These are phyloP conservation scores for Adansonia digitata DNA, from an alignment of 345 rosid species.

Conservation along the genomic window DNA sequence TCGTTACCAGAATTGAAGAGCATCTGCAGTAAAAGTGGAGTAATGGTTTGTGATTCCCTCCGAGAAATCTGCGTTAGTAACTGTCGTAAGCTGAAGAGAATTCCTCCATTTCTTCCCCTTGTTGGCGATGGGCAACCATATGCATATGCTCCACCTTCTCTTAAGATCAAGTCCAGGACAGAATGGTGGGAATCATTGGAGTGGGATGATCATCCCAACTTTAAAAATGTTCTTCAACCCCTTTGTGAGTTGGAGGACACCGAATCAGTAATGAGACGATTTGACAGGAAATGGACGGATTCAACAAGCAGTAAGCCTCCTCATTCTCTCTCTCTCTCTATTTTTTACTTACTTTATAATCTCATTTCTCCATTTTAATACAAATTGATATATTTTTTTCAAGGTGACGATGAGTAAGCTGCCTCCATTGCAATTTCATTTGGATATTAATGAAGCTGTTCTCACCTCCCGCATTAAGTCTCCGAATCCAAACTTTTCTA, in stretches of 20 bases:
- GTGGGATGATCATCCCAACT: background rate
- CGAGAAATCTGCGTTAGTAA: accelerated
- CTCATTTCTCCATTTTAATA: background rate
- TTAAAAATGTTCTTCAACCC: background rate
- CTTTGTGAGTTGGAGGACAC: background rate
- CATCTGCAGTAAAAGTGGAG: background rate
- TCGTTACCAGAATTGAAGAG: background rate
- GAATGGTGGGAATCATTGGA: background rate
- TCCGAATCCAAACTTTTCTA: no score
- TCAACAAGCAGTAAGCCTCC: background rate
- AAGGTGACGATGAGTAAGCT: background rate
- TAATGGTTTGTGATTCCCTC: no score
- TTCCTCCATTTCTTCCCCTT: no score
- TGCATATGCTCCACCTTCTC: background rate
- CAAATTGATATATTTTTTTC: no score
- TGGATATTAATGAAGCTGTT: background rate
- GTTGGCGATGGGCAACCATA: no score
- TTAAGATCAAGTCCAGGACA: background rate
- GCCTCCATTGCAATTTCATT: background rate
- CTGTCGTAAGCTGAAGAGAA: no score
- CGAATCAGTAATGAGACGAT: background rate
- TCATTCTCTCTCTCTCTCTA: background rate
- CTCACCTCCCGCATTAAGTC: background rate
- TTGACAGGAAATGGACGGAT: background rate
- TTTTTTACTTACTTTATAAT: no score